Evolutionary conservation across 2,329 filamentous ascomycete species (phyloP).

Genomic region (Ophiostoma piceae): DNA sequence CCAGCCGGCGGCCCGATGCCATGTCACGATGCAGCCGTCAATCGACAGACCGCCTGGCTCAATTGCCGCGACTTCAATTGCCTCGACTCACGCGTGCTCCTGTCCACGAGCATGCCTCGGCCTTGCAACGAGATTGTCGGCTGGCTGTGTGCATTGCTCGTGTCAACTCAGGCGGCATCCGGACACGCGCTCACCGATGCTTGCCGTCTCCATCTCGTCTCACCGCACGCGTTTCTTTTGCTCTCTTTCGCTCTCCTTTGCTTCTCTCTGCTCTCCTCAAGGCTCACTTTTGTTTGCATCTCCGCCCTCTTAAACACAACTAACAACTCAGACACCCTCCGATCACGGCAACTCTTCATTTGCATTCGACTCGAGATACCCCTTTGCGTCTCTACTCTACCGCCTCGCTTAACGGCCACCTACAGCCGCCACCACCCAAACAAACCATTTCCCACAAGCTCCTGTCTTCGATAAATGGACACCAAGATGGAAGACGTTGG

Average conservation of each 20-base stretch:
- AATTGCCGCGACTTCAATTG: not conserved
- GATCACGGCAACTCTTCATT: not conserved
- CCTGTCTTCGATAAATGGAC: slow-evolving; percentile 62
- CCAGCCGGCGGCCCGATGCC: not conserved
- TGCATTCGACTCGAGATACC: slow-evolving; percentile 10
- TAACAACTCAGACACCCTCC: not conserved
- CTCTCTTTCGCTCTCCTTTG: too few species aligned
- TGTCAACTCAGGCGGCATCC: not conserved
- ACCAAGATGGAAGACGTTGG: slow-evolving; percentile 99
- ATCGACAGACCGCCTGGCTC: not conserved
- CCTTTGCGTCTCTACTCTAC: not conserved
- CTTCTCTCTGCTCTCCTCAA: not conserved
- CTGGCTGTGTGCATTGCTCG: not conserved
- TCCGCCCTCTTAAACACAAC: not conserved
- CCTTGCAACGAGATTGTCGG: not conserved
- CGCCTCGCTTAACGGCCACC: slow-evolving; percentile 5
- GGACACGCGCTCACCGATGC: not conserved
- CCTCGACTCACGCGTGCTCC: not conserved
- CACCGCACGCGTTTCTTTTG: not conserved
- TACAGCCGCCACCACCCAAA: not conserved
- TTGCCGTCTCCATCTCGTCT: not conserved
- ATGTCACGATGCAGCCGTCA: not conserved
- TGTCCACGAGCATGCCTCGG: not conserved
- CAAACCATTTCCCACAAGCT: slow-evolving; percentile 5
- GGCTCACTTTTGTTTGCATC: not conserved